These are phyloP conservation scores for Brettanomyces custersianus DNA, from an alignment of 805 yeast genomes.

Conservation along the genomic window DNA sequence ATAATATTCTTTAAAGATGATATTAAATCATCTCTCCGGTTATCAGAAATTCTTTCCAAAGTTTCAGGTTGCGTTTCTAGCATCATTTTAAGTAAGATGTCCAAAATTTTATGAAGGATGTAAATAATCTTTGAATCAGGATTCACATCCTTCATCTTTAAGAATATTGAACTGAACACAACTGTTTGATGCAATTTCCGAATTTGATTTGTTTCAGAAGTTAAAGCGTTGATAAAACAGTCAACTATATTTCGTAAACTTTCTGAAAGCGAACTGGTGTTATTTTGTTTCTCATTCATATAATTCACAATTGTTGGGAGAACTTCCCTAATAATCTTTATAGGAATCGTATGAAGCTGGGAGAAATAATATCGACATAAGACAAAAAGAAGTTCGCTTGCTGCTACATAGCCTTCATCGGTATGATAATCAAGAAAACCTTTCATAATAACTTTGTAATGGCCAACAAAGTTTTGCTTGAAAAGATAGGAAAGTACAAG, in stretches of 20 bases:
- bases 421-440: conserved; percentile 6
- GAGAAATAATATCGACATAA: conserved; percentile 8
- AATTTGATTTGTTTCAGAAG: not conserved
- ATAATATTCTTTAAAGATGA: conserved; percentile 12
- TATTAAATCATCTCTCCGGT: conserved; percentile 11
- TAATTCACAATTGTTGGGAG: conserved; percentile 1
- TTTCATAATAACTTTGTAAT: conserved; percentile 14
- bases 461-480: conserved; percentile 18
- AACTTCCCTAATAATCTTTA: conserved; percentile 5
- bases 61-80: not conserved
- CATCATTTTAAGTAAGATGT: conserved; percentile 4
- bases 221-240: conserved; percentile 1
- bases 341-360: conserved; percentile 12
- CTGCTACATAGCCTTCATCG: conserved; percentile 4
- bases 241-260: not conserved
- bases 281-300: conserved; percentile 1
- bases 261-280: not conserved
- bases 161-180: conserved; percentile 5
- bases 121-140: conserved; percentile 5
- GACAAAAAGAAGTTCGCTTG: conserved; percentile 9
- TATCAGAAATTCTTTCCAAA: not conserved
- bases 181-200: conserved; percentile 2
- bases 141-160: conserved; percentile 9
- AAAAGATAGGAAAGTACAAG: conserved; percentile 22
- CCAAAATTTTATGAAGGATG: conserved; percentile 6